A percentile compares a stretch with the other conserved stretches of the same genome.
phyloP scores from a whole-genome alignment of 2,329 filamentous ascomycete genomes.

The Torrubiellomyces zombiae region DNA sequence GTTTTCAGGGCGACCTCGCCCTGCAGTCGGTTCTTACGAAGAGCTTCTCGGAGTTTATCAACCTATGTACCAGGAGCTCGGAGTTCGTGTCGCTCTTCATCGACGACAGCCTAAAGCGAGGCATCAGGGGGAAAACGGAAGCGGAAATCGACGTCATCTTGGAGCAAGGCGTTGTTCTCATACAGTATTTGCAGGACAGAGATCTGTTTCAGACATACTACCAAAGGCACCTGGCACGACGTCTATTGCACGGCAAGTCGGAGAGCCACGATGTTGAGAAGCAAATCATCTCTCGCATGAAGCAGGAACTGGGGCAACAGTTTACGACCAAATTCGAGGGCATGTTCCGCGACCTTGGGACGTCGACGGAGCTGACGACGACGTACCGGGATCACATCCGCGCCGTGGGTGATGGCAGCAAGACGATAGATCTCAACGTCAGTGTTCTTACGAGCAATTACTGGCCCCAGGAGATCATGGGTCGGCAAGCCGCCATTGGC shows the following conservation, averaged over 20 bases:
- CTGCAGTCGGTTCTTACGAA: slow-evolving; percentile 70
- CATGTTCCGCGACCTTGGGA: slow-evolving; percentile 94
- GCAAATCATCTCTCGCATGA: slow-evolving; percentile 93
- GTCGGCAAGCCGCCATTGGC: slow-evolving; percentile 34
- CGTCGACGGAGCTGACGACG: slow-evolving; percentile 67
- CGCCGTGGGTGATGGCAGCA: slow-evolving; percentile 27
- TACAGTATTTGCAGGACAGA: slow-evolving; percentile 80
- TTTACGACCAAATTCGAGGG: slow-evolving; percentile 88
- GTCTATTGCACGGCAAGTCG: slow-evolving; percentile 75
- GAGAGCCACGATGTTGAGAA: slow-evolving; percentile 86
- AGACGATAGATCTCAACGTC: slow-evolving; percentile 59
- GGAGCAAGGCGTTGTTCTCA: slow-evolving; percentile 75
- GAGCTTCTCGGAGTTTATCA: slow-evolving; percentile 89
- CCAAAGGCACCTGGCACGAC: slow-evolving; percentile 85
- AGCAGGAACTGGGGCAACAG: slow-evolving; percentile 84
- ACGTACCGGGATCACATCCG: slow-evolving; percentile 56
- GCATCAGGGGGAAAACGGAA: slow-evolving; percentile 85
- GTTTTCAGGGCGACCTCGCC: slow-evolving; percentile 59
- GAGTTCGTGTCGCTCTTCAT: slow-evolving; percentile 95
- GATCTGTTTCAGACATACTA: slow-evolving; percentile 96
- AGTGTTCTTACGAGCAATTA: slow-evolving; percentile 83
- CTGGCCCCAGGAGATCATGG: slow-evolving; percentile 87
- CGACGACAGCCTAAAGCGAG: slow-evolving; percentile 88
- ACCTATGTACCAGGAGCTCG: slow-evolving; percentile 66
- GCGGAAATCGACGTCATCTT: slow-evolving; percentile 67